Conservation (phyloP, 176 grass and related monocot species). For the Aegilops bicornis region DNA sequence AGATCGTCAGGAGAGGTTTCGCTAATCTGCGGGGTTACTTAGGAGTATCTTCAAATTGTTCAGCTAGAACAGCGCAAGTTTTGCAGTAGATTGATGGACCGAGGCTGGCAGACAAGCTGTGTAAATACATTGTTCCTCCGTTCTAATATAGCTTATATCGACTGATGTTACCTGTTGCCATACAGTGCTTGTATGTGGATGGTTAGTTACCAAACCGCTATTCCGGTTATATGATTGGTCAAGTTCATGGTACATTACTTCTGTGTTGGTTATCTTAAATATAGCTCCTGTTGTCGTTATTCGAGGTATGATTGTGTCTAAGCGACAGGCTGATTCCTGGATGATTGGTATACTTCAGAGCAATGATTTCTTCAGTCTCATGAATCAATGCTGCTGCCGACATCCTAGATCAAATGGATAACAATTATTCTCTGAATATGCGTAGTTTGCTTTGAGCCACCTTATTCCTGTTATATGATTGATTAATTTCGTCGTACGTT, state of each 20-base stretch:
- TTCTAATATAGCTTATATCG: constrained; percentile 27
- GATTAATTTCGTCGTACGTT: neutral
- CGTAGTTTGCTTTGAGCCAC: neutral
- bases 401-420: too few relatives aligned
- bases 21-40: neutral
- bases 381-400: too few relatives aligned
- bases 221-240: constrained; percentile 2
- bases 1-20: neutral
- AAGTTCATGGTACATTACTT: neutral
- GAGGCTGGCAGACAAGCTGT: constrained; percentile 31
- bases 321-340: neutral
- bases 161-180: constrained; percentile 6
- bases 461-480: neutral
- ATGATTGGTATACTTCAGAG: neutral
- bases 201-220: neutral
- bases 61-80: constrained; percentile 27
- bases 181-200: constrained; percentile 12
- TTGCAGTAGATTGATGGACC: constrained; percentile 26
- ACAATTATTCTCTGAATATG: too few relatives aligned
- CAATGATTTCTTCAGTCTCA: neutral
- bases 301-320: neutral
- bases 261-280: neutral
- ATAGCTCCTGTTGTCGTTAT: neutral
- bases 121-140: constrained; percentile 51
- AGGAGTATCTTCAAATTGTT: neutral